phyloP scores from a whole-genome alignment of 805 yeast species.

The Suhomyces kilbournensis region DNA sequence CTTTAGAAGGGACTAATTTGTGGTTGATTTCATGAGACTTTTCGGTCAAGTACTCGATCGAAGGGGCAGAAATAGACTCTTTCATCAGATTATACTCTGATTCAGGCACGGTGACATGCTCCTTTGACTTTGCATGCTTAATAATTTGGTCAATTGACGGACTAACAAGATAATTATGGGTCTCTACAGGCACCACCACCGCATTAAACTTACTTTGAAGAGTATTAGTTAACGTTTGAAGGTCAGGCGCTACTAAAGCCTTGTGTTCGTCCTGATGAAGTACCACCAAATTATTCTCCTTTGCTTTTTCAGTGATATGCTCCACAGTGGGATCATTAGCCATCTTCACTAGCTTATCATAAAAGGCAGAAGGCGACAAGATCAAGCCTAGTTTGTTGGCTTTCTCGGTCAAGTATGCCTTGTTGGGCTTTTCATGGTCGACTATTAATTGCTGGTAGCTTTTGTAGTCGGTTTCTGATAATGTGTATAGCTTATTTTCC shows the following conservation, averaged over 20 bases:
- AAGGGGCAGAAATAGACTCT: conserved; percentile 6
- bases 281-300: conserved; percentile 9
- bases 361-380: conserved; percentile 25
- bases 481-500: conserved; percentile 11
- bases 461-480: conserved; percentile 9
- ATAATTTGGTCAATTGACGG: conserved; percentile 32
- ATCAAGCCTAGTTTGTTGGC: conserved; percentile 36
- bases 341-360: conserved; percentile 28
- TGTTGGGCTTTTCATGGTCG: conserved; percentile 32
- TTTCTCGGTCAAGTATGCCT: conserved; percentile 29
- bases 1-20: conserved; percentile 8
- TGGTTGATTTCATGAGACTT: conserved; percentile 6
- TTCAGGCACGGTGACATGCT: conserved; percentile 11
- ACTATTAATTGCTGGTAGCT: conserved; percentile 15
- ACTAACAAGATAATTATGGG: conserved; percentile 1
- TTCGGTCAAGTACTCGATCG: conserved; percentile 6
- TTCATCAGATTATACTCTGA: conserved; percentile 10
- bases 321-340: conserved; percentile 25
- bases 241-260: conserved; percentile 12
- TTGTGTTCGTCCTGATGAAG: conserved; percentile 4
- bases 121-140: conserved; percentile 27
- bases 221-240: conserved; percentile 11
- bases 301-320: conserved; percentile 21
- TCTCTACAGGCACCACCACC: conserved; percentile 5
- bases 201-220: conserved; percentile 14